These are phyloP conservation scores for Alternaria tenuissima DNA, from an alignment of 2,329 filamentous ascomycete genomes.

Conservation along the genomic window DNA sequence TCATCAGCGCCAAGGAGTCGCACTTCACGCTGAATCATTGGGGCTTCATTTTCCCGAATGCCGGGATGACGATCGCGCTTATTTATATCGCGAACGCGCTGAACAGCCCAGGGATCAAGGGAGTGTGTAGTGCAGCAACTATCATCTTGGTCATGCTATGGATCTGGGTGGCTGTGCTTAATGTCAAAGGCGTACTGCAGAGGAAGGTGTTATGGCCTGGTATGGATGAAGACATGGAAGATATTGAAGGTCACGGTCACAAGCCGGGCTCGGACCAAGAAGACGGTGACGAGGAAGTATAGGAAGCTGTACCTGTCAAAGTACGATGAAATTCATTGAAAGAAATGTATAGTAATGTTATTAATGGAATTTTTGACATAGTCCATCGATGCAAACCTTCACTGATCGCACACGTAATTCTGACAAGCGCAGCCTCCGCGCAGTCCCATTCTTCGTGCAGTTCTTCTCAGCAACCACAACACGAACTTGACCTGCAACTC, in stretches of 20 bases:
- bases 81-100: conserved; percentile 63
- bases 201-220: conserved; percentile 64
- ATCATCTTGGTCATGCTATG: conserved; percentile 63
- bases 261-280: conserved; percentile 20
- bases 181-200: conserved; percentile 59
- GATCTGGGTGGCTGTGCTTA: conserved; percentile 61
- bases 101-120: conserved; percentile 61
- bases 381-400: neutral
- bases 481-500: neutral
- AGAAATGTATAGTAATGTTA: neutral
- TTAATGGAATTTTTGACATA: neutral
- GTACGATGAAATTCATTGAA: neutral
- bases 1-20: conserved; percentile 52
- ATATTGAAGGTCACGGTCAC: conserved; percentile 27
- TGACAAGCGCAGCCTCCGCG: neutral
- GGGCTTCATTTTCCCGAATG: conserved; percentile 71
- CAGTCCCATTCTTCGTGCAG: neutral
- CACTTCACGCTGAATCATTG: conserved; percentile 53
- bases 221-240: conserved; percentile 65
- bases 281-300: neutral
- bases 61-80: conserved; percentile 65
- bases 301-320: neutral
- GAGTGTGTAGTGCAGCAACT: conserved; percentile 63
- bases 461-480: neutral
- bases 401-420: neutral